Percentiles rank a stretch among this genome's conserved stretches.
phyloP scores from a whole-genome alignment of 805 yeast genomes.

The Maudiozyma serrabonitensis region DNA sequence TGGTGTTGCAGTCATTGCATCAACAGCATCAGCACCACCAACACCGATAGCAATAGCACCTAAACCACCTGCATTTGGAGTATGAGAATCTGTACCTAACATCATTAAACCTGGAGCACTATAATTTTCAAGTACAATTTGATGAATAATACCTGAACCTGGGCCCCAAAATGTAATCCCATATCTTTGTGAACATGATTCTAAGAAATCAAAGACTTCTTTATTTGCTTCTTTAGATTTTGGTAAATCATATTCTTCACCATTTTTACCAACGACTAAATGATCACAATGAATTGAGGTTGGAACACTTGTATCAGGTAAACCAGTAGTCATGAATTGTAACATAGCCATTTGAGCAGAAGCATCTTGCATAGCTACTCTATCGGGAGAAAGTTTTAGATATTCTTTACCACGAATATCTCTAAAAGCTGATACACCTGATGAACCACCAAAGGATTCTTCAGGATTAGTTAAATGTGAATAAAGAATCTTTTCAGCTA shows the following conservation, averaged over 20 bases:
- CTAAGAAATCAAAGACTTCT: conserved; percentile 92
- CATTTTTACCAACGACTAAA: conserved; percentile 91
- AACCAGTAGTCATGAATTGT: conserved; percentile 96
- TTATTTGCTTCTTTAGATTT: conserved; percentile 77
- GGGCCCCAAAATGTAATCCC: conserved; percentile 99
- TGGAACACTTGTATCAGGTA: conserved; percentile 81
- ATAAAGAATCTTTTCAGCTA: conserved; percentile 90
- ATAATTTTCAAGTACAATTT: conserved; percentile 92
- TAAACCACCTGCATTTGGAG: conserved; percentile 98
- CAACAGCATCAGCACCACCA: conserved; percentile 99
- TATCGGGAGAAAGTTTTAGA: conserved; percentile 88
- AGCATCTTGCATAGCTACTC: conserved; percentile 99
- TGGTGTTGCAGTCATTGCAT: conserved; percentile 91
- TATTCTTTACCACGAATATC: conserved; percentile 79
- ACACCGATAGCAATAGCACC: conserved; percentile 99
- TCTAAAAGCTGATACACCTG: conserved; percentile 31
- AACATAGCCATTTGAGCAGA: conserved; percentile 98
- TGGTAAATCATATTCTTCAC: conserved; percentile 75
- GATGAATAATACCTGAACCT: conserved; percentile 98
- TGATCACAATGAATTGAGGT: conserved; percentile 97
- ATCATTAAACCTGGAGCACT: conserved; percentile 95
- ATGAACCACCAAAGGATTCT: conserved; percentile 48
- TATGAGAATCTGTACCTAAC: conserved; percentile 97
- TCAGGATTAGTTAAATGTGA: conserved; percentile 88
- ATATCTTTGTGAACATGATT: conserved; percentile 86